Base-by-base conservation (phyloP, 2,329 filamentous ascomycete genomes). In the Fusarium tuaranense region DNA sequence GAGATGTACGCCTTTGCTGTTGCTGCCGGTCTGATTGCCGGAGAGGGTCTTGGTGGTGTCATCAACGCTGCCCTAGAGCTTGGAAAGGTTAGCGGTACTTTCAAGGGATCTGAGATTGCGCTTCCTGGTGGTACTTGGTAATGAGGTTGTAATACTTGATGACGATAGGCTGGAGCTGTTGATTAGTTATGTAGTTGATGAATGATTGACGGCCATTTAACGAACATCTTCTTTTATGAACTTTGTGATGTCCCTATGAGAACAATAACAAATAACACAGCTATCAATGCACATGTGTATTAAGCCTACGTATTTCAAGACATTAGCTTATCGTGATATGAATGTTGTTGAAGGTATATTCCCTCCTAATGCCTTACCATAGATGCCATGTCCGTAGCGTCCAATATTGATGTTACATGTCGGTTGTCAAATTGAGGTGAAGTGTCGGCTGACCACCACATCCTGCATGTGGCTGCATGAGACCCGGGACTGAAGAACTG, bases 41-140 rank as follows among this genome's bases (percentile, higher is more conserved):
- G 90, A 3, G 90, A 92, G 80, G 90, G 90, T 60, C 87, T 92
- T 63, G 90, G 89, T 6, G 90, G 90, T 72, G 89, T 91, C 14
- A 80, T 92, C 68, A 91, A 91, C 72, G 90, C 90, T 8, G 82
- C 82, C 5, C 74, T 87, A 2, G 84, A 83, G 39, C 78, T 85
- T 7, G 81, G 81, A 41, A 80, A 78, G 63, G 81, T 82, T 10
- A 79, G 78, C 27, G 81, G 81, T 22, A 55, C 63, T 1, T 73
- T 77, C 39, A 76, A 78, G 65, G 76, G 76, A 30, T 75, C 65
- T 1, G 60, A 53, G 27, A 63, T 78, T 61, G 76, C 69, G 4
- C 55, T 75, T 3, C 76, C 76, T 2, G 72, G 72, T 16, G 51
- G 41, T 10, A 70, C 73, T 12, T 68, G 66, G 66, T 68, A 36